Percentiles rank a stretch among this genome's conserved stretches.
Evolutionary conservation across 1,284 basidiomycete species (phyloP).

Genomic region (Peniophora sp.): DNA sequence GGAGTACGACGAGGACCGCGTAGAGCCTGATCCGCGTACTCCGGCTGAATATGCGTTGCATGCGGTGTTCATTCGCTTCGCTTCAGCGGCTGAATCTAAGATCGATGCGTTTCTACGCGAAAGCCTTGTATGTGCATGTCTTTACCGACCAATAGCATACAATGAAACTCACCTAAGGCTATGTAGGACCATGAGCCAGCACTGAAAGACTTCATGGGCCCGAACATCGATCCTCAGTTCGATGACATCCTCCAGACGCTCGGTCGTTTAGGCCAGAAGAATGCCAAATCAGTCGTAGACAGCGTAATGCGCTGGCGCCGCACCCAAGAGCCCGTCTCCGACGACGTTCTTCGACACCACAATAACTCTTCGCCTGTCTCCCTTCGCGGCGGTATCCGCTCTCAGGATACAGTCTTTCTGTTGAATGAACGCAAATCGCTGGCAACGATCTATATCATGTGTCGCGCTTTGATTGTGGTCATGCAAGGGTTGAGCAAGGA

Average conservation of each 20-base stretch:
- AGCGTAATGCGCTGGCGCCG: conserved; percentile 85
- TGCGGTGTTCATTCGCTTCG: conserved; percentile 81
- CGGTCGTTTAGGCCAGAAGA: conserved; percentile 80
- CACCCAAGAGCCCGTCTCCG: conserved; percentile 61
- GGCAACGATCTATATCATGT: conserved; percentile 83
- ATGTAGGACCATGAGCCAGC: conserved; percentile 61
- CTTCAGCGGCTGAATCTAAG: conserved; percentile 68
- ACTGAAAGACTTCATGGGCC: conserved; percentile 60
- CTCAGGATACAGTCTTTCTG: conserved; percentile 49
- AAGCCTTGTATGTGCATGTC: too few relatives aligned
- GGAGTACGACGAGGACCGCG: conserved; percentile 46
- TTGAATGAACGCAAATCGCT: conserved; percentile 75
- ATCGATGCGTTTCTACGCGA: conserved; percentile 68
- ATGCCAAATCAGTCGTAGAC: conserved; percentile 80
- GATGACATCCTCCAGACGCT: conserved; percentile 79
- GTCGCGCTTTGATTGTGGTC: conserved; percentile 74
- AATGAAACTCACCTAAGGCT: conserved; percentile 7
- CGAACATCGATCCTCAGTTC: conserved; percentile 67
- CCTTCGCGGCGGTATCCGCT: conserved; percentile 27
- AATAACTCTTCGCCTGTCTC: conserved; percentile 34
- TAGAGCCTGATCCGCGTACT: conserved; percentile 63
- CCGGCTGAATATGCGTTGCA: conserved; percentile 84
- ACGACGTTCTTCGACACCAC: conserved; percentile 45
- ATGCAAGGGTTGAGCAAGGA: conserved; percentile 69
- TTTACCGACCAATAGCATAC: too few relatives aligned